Evolutionary conservation across 257 asterid genomes (phyloP), one percentile per base, ranked within the genome.

Genomic region (Solanum clarkiae): DNA sequence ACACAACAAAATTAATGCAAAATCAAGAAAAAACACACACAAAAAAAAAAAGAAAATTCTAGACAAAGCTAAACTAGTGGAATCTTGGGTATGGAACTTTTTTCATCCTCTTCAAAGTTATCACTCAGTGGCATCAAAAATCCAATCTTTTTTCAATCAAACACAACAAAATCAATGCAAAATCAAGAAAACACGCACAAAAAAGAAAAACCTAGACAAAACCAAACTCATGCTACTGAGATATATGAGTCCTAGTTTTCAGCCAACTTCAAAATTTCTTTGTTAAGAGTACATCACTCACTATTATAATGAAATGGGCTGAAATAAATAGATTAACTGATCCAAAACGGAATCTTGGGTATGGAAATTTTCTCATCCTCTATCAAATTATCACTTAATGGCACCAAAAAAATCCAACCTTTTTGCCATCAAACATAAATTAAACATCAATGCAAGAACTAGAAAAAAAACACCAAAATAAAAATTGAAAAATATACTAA

Each of bases 321-420:
- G 42, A 36, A 36, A 36, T 36, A 36, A 4, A 36, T 5, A 3
- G 42, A 36, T 36, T 36, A 36, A 36, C 42, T 36, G 42, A 5
- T 36, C 6, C 42, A 36, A 36, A 36, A 36, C 4, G 42, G 42
- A 36, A 36, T 36, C 42, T 36, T 36, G 42, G 42, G 42, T 36
- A 36, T 36, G 6, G 42, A 36, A 36, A 36, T 36, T 36, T 4
- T 36, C 42, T 36, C 42, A 36, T 89, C 92, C 87, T 92, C 94
- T 89, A 93, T 93, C 86, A 93, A 85, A 89, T 89, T 82, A 77
- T 40, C 85, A 86, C 91, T 90, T 87, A 93, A 47, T 53, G 97
- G 97, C 90, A 89, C 90, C 42, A 36, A 90, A 96, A 91, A 84
- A 89, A 90, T 44, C 95, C 98, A 84, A 88, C 87, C 99, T 96